phyloP scores from a whole-genome alignment of 2,329 filamentous ascomycete genomes.

The Neonectria ditissima region DNA sequence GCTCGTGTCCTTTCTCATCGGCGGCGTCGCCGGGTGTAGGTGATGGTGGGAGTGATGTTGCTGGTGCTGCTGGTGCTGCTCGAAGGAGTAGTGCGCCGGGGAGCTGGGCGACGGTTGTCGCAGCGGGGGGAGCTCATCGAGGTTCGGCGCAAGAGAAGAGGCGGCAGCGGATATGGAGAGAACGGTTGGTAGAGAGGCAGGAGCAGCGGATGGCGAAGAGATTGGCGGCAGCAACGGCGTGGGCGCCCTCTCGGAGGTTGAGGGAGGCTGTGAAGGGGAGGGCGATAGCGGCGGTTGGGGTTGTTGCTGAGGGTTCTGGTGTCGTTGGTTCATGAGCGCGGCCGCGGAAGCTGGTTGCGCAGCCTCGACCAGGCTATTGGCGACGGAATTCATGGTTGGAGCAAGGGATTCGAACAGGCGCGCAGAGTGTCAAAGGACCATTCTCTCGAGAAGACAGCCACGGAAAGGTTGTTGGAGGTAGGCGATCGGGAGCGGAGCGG shows the following conservation, averaged over 20 bases:
- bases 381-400: constrained; percentile 53
- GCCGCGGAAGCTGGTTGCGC: constrained; percentile 35
- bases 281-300: constrained; percentile 42
- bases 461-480: constrained; percentile 20
- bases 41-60: constrained; percentile 44
- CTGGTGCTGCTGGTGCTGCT: constrained; percentile 42
- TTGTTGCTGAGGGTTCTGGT: constrained; percentile 31
- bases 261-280: constrained; percentile 43
- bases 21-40: constrained; percentile 47
- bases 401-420: constrained; percentile 28
- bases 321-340: constrained; percentile 38
- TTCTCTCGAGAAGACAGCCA: constrained; percentile 36
- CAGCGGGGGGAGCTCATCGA: constrained; percentile 45
- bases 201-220: constrained; percentile 44
- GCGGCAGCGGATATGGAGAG: constrained; percentile 40
- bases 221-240: constrained; percentile 43
- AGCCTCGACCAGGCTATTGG: constrained; percentile 52
- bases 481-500: constrained; percentile 20
- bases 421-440: constrained; percentile 41
- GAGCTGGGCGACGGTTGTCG: constrained; percentile 44
- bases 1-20: constrained; percentile 61
- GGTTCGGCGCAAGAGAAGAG: constrained; percentile 39
- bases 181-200: constrained; percentile 42
- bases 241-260: constrained; percentile 40
- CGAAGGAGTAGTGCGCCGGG: constrained; percentile 45